phyloP scores from a whole-genome alignment of 2,329 filamentous ascomycete species.

The Cryphonectria radicalis region DNA sequence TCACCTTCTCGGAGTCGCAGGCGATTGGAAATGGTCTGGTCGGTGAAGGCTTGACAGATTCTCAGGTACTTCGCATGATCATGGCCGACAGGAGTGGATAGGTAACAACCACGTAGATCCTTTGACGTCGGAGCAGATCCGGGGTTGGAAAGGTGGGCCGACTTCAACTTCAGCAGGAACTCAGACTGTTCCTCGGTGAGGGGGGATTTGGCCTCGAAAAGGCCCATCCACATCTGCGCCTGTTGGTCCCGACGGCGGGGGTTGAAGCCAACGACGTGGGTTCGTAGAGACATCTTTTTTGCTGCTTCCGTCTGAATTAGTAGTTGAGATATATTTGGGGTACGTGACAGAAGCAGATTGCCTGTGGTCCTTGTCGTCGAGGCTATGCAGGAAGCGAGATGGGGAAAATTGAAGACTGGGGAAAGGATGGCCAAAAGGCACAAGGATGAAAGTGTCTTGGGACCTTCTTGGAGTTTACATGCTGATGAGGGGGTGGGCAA shows the following conservation, averaged over 20 bases:
- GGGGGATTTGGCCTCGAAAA: background rate
- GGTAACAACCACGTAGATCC: background rate
- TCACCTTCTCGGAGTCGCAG: background rate
- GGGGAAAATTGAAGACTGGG: background rate
- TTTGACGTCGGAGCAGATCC: background rate
- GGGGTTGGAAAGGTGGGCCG: background rate
- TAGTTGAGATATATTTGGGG: background rate
- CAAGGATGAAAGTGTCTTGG: background rate
- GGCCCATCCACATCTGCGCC: background rate
- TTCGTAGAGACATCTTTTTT: background rate
- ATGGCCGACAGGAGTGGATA: background rate
- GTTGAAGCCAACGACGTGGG: background rate
- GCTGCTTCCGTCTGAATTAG: background rate
- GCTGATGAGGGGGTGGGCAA: background rate
- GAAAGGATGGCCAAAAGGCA: background rate
- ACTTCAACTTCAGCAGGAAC: background rate
- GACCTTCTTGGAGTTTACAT: background rate
- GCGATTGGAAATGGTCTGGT: background rate
- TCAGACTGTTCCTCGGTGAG: background rate
- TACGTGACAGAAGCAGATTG: background rate
- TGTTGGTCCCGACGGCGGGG: background rate
- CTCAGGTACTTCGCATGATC: background rate
- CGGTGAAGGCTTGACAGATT: constrained; percentile 7
- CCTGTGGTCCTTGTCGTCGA: background rate
- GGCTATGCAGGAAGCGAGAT: background rate